Evolutionary conservation across 306 rosid species (phyloP).

Genomic region (Sophora flavescens): DNA sequence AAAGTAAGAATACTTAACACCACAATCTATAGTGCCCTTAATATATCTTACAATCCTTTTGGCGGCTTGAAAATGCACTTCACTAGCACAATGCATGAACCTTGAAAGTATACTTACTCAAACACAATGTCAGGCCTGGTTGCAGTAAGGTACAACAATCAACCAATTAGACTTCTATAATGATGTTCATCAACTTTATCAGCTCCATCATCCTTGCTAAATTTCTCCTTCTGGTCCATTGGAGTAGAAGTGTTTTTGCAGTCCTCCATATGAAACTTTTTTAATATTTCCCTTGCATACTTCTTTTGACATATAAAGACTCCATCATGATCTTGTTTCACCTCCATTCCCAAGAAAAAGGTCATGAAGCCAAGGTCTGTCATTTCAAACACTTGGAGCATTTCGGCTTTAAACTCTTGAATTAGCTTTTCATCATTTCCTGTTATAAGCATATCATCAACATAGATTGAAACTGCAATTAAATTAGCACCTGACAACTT

Average conservation of each 20-base stretch:
- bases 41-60: too few species aligned
- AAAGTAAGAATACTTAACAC: too few species aligned
- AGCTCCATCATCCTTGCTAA: not conserved
- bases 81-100: constrained; percentile 3
- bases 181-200: not conserved
- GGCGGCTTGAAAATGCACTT: not conserved
- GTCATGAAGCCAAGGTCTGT: too few species aligned
- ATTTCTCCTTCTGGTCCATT: not conserved
- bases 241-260: not conserved
- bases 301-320: not conserved
- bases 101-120: not conserved
- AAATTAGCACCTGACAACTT: too few species aligned
- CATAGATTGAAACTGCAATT: too few species aligned
- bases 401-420: too few species aligned
- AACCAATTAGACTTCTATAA: not conserved
- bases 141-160: not conserved
- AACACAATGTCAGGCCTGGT: not conserved
- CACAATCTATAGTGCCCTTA: too few species aligned
- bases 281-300: not conserved
- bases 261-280: not conserved
- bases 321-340: not conserved
- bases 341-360: not conserved
- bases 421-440: too few species aligned
- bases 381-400: too few species aligned
- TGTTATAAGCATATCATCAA: too few species aligned